Evolutionary conservation across 352 stramenopile genomes (phyloP), one percentile per base, ranked within the genome.

Genomic region (Phytophthora colocasiae): DNA sequence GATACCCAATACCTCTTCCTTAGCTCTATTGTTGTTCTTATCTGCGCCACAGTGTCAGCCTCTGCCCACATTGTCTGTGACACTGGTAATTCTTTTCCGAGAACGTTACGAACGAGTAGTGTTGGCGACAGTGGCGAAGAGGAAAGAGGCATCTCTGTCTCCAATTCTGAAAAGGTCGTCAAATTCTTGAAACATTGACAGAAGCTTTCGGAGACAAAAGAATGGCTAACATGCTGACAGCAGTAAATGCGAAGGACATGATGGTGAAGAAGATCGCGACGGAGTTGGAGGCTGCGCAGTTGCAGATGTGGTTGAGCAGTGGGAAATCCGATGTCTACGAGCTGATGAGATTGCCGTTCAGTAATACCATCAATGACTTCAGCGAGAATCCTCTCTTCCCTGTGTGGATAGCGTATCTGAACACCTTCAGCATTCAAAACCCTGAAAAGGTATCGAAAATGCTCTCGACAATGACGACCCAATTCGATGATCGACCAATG

Each of bases 281-380:
- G 7, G 31, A 45, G 19, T 55, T 55, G 48, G 15, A 55, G 29
- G 9, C 2, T 34, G 32, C 31, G 9, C 48, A 56, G 11, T 17
- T 56, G 41, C 27, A 48, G 27, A 48, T 48, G 41, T 48, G 41
- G 41, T 7, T 48, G 17, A 29, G 19, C 29, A 54, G 27, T 41
- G n/a, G n/a, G 5, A 54, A 54, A 43, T 44, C 47, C 7, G 14
- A 29, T 7, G 47, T 54, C 1, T 54, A 39, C 29, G 14, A 22
- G 29, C 5, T 43, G 6, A 5, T 54, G 6, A 40, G n/a, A 9
- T 14, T 53, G 1, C 27, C 27, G 6, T 31, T 8, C 27, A 3
- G 27, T 31, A 3, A 31, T 2, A 22, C 22, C 22, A 1, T 22
- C 0, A 8, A 31, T 1, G 1, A 7, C 27, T 31, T 31, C 6